phyloP scores from a whole-genome alignment of 371 early-diverging fungal species.

The Dinochytrium kinnereticum region DNA sequence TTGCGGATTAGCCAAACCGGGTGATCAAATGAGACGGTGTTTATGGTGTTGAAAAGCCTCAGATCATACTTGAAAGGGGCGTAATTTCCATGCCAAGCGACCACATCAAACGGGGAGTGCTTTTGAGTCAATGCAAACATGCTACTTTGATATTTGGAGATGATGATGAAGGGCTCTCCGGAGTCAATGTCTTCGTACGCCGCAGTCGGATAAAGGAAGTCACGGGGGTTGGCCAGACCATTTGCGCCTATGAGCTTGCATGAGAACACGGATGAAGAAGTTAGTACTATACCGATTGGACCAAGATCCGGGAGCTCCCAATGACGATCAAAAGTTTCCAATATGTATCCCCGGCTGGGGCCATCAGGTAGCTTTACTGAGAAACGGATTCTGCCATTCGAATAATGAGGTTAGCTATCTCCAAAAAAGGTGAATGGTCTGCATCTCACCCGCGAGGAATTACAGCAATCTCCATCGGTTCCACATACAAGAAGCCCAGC shows the following conservation, averaged over 20 bases:
- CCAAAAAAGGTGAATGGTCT: not conserved
- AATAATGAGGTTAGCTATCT: not conserved
- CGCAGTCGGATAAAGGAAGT: slow-evolving; percentile 90
- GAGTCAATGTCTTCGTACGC: slow-evolving; percentile 69
- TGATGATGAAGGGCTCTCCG: slow-evolving; percentile 50
- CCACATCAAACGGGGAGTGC: slow-evolving; percentile 94
- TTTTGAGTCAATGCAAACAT: slow-evolving; percentile 68
- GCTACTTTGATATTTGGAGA: slow-evolving; percentile 84
- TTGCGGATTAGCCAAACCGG: slow-evolving; percentile 19
- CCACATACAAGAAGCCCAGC: slow-evolving; percentile 82
- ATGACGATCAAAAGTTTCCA: slow-evolving; percentile 86
- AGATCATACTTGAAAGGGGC: slow-evolving; percentile 95
- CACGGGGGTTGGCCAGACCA: slow-evolving; percentile 93
- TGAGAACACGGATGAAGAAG: slow-evolving; percentile 3
- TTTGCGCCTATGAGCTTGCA: slow-evolving; percentile 82
- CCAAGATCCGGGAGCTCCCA: slow-evolving; percentile 96
- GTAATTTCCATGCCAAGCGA: slow-evolving; percentile 98
- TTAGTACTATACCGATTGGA: slow-evolving; percentile 74
- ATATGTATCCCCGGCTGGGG: slow-evolving; percentile 85
- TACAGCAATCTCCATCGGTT: slow-evolving; percentile 91
- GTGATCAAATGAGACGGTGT: slow-evolving; percentile 92
- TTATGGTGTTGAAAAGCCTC: slow-evolving; percentile 81
- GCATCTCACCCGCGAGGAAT: slow-evolving; percentile 64
- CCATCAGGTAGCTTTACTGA: slow-evolving; percentile 82
- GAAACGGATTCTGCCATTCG: slow-evolving; percentile 81